Percentiles rank a stretch among this genome's conserved stretches.
Conservation (phyloP, 2,329 filamentous ascomycete genomes). For the Venturia carpophila region DNA sequence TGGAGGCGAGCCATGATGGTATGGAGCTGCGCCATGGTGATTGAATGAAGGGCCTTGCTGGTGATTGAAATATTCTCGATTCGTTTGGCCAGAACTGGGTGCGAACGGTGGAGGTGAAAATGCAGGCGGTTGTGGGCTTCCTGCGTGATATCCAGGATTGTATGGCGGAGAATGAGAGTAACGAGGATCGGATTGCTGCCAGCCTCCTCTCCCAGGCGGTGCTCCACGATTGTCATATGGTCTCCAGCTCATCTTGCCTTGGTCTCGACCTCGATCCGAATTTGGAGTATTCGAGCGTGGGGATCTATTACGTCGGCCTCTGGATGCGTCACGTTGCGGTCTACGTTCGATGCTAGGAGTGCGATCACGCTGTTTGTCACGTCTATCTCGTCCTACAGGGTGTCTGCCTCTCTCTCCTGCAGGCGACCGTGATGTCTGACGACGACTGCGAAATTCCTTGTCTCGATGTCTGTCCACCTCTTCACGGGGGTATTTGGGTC, state of each 20-base stretch:
- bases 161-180: conserved; percentile 55
- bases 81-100: neutral
- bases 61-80: conserved; percentile 32
- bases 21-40: conserved; percentile 8
- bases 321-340: conserved; percentile 6
- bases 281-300: neutral
- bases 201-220: conserved; percentile 7
- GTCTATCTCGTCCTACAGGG: neutral
- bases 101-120: conserved; percentile 54
- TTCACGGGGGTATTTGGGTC: neutral
- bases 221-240: conserved; percentile 16
- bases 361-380: conserved; percentile 8
- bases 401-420: conserved; percentile 9
- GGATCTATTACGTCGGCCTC: neutral
- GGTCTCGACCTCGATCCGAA: conserved; percentile 22
- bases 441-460: conserved; percentile 2
- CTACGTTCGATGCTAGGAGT: neutral
- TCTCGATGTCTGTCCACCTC: neutral
- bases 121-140: conserved; percentile 38
- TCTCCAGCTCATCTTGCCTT: conserved; percentile 21
- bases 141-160: conserved; percentile 40
- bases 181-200: conserved; percentile 15
- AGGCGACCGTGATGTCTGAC: conserved; percentile 6
- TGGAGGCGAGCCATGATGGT: conserved; percentile 11
- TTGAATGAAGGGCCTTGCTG: conserved; percentile 25